These are phyloP conservation scores for Plantago elongata DNA, from an alignment of 257 asterid species.

Conservation along the genomic window DNA sequence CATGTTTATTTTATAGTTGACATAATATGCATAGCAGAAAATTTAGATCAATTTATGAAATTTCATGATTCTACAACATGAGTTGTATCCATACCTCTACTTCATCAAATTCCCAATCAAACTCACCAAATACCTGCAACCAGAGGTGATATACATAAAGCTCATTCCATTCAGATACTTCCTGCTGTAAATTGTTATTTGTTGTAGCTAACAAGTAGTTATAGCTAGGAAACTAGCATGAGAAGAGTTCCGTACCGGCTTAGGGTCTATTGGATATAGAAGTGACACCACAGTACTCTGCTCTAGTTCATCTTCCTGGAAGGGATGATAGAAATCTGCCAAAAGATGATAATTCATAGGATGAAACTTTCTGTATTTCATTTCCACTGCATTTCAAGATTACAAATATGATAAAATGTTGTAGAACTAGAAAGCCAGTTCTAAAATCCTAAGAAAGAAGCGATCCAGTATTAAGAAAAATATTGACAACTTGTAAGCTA, in stretches of 20 bases:
- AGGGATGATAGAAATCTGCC: slow-evolving; percentile 81
- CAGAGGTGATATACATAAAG: slow-evolving; percentile 16
- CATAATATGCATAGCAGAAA: slow-evolving; percentile 9
- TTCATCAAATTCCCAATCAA: slow-evolving; percentile 92
- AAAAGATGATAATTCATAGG: slow-evolving; percentile 13
- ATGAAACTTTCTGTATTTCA: slow-evolving; percentile 8
- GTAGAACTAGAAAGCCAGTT: too few species aligned
- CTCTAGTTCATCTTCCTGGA: slow-evolving; percentile 69
- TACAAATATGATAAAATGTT: background rate
- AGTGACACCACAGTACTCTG: slow-evolving; percentile 62
- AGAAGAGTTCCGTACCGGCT: slow-evolving; percentile 50
- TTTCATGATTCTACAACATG: background rate
- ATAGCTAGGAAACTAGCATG: background rate
- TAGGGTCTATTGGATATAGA: slow-evolving; percentile 65
- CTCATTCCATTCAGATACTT: background rate
- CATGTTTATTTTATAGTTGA: slow-evolving; percentile 1
- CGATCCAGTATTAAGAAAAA: too few species aligned
- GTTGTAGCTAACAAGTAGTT: too few species aligned
- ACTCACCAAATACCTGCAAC: slow-evolving; percentile 74
- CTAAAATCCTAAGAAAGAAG: too few species aligned
- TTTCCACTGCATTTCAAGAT: slow-evolving; percentile 1
- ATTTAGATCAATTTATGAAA: too few species aligned
- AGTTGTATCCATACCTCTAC: slow-evolving; percentile 54
- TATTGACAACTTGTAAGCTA: too few species aligned
- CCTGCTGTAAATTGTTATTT: too few species aligned